phyloP scores from a whole-genome alignment of 2,329 filamentous ascomycete species.

The Decorospora gaudefroyi region DNA sequence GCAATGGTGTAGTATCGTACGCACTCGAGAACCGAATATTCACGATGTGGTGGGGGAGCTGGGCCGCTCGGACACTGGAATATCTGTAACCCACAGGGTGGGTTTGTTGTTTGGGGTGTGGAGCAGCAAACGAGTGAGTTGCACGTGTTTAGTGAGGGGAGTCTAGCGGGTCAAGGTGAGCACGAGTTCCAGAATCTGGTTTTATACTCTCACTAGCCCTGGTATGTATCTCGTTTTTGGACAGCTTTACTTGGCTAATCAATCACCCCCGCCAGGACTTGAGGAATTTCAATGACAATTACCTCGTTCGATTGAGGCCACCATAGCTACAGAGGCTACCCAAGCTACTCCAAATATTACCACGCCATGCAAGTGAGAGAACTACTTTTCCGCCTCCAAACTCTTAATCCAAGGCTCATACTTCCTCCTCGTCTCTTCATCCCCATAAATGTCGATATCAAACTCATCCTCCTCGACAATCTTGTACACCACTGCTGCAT shows the following conservation, averaged over 20 bases:
- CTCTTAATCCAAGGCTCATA: conserved; percentile 8
- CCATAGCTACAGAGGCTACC: too few relatives aligned
- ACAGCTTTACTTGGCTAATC: too few relatives aligned
- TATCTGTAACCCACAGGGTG: too few relatives aligned
- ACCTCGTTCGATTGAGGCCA: too few relatives aligned
- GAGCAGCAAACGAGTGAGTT: not conserved
- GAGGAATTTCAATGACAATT: too few relatives aligned
- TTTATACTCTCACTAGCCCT: not conserved
- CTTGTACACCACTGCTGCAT: not conserved
- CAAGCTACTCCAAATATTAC: too few relatives aligned
- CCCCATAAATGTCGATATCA: conserved; percentile 10
- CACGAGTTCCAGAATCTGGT: not conserved
- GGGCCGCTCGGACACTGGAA: too few relatives aligned
- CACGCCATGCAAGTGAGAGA: too few relatives aligned
- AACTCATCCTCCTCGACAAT: conserved; percentile 1
- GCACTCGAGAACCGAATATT: too few relatives aligned
- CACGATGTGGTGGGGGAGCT: too few relatives aligned
- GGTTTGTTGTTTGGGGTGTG: not conserved
- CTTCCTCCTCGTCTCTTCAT: conserved; percentile 7
- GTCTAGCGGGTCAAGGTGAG: not conserved
- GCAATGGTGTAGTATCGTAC: not conserved
- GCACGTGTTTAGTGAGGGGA: not conserved
- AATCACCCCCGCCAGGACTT: too few relatives aligned
- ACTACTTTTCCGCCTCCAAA: not conserved
- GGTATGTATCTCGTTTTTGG: not conserved